Evolutionary conservation across 352 stramenopile genomes (phyloP).

Genomic region (Globisporangium carolinianum): DNA sequence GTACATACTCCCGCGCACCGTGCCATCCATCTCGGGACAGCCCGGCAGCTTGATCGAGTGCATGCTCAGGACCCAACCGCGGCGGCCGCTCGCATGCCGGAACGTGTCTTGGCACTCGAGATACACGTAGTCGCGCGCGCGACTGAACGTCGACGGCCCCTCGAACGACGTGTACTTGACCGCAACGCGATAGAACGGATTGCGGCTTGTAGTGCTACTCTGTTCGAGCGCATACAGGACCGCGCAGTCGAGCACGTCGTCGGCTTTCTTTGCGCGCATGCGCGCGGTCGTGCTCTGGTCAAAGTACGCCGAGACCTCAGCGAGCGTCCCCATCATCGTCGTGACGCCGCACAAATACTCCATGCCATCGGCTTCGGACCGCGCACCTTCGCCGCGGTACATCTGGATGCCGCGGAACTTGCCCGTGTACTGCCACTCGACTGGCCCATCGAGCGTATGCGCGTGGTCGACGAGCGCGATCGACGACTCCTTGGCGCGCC

Average conservation of each 20-base stretch:
- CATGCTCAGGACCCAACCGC: conserved; percentile 75
- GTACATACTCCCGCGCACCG: conserved; percentile 77
- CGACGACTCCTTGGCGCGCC: conserved; percentile 62
- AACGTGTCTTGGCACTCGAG: conserved; percentile 81
- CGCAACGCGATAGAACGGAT: conserved; percentile 54
- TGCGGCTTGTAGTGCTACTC: conserved; percentile 22
- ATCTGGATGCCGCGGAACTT: conserved; percentile 74
- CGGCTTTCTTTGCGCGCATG: conserved; percentile 53
- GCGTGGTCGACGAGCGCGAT: conserved; percentile 62
- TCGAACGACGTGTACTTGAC: conserved; percentile 72
- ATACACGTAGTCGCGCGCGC: conserved; percentile 63
- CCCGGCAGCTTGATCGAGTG: conserved; percentile 78
- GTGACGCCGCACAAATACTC: conserved; percentile 73
- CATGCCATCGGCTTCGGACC: conserved; percentile 24
- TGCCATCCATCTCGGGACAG: conserved; percentile 61
- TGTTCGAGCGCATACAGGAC: conserved; percentile 57
- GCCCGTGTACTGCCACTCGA: conserved; percentile 72
- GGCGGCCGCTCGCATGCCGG: conserved; percentile 51
- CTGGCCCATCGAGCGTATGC: conserved; percentile 61
- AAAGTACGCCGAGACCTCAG: conserved; percentile 63
- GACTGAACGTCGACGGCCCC: conserved; percentile 42
- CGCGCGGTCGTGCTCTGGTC: conserved; percentile 51
- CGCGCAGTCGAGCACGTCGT: conserved; percentile 58
- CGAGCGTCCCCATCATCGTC: conserved; percentile 63
- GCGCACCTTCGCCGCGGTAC: conserved; percentile 67